Conservation (phyloP, 495 filamentous ascomycete genomes). For the Daldinia caldariorum region DNA sequence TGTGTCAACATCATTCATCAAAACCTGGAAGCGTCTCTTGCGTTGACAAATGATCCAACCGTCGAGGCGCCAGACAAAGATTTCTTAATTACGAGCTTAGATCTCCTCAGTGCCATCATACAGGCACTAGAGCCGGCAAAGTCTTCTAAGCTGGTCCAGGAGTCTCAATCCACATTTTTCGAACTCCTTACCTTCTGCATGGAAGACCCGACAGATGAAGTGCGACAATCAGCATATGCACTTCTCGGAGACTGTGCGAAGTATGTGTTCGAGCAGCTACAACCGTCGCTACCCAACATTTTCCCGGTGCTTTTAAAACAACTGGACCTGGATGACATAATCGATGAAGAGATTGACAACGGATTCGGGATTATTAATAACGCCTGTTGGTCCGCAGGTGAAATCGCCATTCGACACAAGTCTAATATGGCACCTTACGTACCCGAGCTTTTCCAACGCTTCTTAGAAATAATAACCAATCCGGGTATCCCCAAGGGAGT, state of each 20-base stretch:
- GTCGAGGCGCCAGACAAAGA: slow-evolving; percentile 93
- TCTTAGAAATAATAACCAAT: slow-evolving; percentile 81
- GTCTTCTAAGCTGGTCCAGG: slow-evolving; percentile 77
- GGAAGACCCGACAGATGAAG: slow-evolving; percentile 91
- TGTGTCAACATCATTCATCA: slow-evolving; percentile 91
- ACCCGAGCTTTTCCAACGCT: slow-evolving; percentile 76
- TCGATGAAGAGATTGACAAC: slow-evolving; percentile 76
- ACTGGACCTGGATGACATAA: slow-evolving; percentile 80
- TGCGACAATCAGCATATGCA: slow-evolving; percentile 95
- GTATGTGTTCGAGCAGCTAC: slow-evolving; percentile 87
- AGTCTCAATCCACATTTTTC: slow-evolving; percentile 84
- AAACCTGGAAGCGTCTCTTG: slow-evolving; percentile 81
- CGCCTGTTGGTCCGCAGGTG: slow-evolving; percentile 95
- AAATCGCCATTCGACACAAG: slow-evolving; percentile 86
- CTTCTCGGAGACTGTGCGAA: slow-evolving; percentile 96
- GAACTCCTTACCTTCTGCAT: slow-evolving; percentile 90
- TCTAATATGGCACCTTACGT: slow-evolving; percentile 78
- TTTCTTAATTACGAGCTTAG: slow-evolving; percentile 95
- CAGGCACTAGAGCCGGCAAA: slow-evolving; percentile 84
- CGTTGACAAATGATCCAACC: slow-evolving; percentile 67
- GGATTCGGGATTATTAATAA: slow-evolving; percentile 96
- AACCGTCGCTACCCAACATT: slow-evolving; percentile 74
- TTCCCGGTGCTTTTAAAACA: slow-evolving; percentile 85
- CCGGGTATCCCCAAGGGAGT: slow-evolving; percentile 89
- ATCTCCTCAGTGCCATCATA: slow-evolving; percentile 92